These are phyloP conservation scores for Cladorrhinum sp. DNA, from an alignment of 2,329 filamentous ascomycete species.

Conservation along the genomic window DNA sequence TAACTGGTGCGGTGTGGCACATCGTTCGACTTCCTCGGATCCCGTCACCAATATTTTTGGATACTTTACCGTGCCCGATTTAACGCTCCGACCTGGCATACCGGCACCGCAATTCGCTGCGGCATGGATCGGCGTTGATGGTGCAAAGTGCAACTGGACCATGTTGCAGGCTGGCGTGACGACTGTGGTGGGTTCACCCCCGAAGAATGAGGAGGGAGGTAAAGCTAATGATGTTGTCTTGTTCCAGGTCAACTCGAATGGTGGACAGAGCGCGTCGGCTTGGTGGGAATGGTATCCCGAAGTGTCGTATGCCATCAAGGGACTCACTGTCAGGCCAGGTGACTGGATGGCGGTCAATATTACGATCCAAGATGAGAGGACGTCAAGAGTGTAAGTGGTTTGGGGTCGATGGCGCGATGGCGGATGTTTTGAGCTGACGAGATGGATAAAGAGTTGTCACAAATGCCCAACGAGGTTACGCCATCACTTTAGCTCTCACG, in stretches of 20 bases:
- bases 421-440: not conserved
- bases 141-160: slow-evolving; percentile 28
- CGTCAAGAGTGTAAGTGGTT: slow-evolving; percentile 24
- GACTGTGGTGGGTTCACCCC: slow-evolving; percentile 22
- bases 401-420: too few relatives aligned
- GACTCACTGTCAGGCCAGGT: slow-evolving; percentile 29
- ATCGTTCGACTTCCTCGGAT: slow-evolving; percentile 22
- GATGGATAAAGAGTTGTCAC: slow-evolving; percentile 20
- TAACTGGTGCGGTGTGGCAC: slow-evolving; percentile 31
- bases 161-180: slow-evolving; percentile 33
- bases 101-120: slow-evolving; percentile 28
- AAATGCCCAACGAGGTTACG: slow-evolving; percentile 21
- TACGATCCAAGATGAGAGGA: slow-evolving; percentile 20
- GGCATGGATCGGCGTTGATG: slow-evolving; percentile 34
- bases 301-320: slow-evolving; percentile 29
- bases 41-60: slow-evolving; percentile 25
- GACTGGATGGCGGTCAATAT: slow-evolving; percentile 31
- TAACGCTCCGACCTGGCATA: slow-evolving; percentile 21
- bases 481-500: slow-evolving; percentile 23
- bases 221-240: not conserved
- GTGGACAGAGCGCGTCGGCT: slow-evolving; percentile 26
- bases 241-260: slow-evolving; percentile 28
- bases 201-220: not conserved
- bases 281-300: slow-evolving; percentile 36
- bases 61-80: slow-evolving; percentile 29